Base-by-base conservation (phyloP, 139 green algal species). In the Coelastrella sp. region DNA sequence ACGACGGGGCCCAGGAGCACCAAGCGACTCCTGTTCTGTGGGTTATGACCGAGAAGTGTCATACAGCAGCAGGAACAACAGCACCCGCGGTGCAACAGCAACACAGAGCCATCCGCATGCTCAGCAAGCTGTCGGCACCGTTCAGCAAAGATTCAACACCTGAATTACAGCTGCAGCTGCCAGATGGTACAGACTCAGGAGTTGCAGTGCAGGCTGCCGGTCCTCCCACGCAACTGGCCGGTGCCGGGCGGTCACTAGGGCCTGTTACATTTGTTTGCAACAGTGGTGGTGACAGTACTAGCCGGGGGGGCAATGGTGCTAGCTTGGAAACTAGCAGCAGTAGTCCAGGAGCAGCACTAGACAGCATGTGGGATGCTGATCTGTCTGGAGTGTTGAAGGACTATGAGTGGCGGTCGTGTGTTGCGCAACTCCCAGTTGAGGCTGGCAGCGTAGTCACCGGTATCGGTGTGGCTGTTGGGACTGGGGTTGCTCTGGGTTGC, bases 371-470 rank as follows among this genome's bases (percentile, higher is more conserved):
- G 81, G 22, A 23, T 4, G n/a, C 20, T 86, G 81, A 74, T 8
- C 61, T 86, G 20, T 61, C 60, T 14, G 22, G 22, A 47, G 81
- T 56, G 4, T 22, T 87, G 64, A 32, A 17, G 19, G 82, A 65
- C 32, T 79, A 32, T 22, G 14, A 19, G 16, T 78, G 82, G 82
- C 11, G 17, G 16, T 4, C 14, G 3, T 19, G 3, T 11, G 61
- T 19, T 57, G n/a, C 22, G 64, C 3, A 59, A 8, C 13, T 87
- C 32, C 10, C 64, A 54, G 65, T 78, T 0, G 16, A 32, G 7
- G 82, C 64, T 79, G 82, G 65, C 82, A 60, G 82, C 16, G 7
- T 23, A 4, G 10, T 87, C 20, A 79, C 82, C 78, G 82, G 65
- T 19, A 5, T 78, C 0, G 82, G 82, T 2, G 23, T 79, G 16